Conservation (phyloP, 2,329 filamentous ascomycete genomes). For the Alternaria gaisen region DNA sequence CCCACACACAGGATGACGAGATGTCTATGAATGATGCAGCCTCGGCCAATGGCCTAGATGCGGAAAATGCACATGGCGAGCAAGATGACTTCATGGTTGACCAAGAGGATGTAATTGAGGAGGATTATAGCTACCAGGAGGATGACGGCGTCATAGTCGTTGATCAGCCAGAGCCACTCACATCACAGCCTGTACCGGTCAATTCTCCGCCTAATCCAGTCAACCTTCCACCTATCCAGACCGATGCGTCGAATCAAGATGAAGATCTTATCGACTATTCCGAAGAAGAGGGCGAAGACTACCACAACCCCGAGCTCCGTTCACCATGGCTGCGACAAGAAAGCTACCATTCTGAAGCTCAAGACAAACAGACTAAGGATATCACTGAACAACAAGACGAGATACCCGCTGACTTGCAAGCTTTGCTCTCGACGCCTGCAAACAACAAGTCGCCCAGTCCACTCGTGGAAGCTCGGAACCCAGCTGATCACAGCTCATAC, state of each 20-base stretch:
- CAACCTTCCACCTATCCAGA: slow-evolving; percentile 2
- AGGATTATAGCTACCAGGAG: slow-evolving; percentile 31
- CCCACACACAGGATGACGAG: slow-evolving; percentile 54
- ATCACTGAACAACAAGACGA: slow-evolving; percentile 12
- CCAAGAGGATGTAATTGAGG: slow-evolving; percentile 42
- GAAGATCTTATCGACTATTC: slow-evolving; percentile 48
- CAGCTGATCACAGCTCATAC: slow-evolving; percentile 3
- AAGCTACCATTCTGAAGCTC: slow-evolving; percentile 1
- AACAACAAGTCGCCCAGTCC: slow-evolving; percentile 12
- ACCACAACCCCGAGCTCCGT: slow-evolving; percentile 11
- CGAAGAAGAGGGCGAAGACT: slow-evolving; percentile 41
- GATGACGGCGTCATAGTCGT: slow-evolving; percentile 16
- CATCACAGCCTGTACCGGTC: slow-evolving; percentile 1
- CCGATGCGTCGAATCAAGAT: slow-evolving; percentile 20
- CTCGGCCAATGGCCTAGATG: slow-evolving; percentile 35
- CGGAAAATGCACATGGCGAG: slow-evolving; percentile 26
- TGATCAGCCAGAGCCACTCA: slow-evolving; percentile 12
- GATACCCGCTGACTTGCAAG: slow-evolving; percentile 19
- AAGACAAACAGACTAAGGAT: slow-evolving; percentile 6
- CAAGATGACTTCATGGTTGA: slow-evolving; percentile 52
- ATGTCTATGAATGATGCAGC: slow-evolving; percentile 64
- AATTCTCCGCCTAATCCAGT: slow-evolving; percentile 9
- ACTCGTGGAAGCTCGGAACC: background rate
- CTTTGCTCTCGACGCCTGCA: slow-evolving; percentile 5
- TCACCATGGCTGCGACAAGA: slow-evolving; percentile 5